phyloP scores from a whole-genome alignment of 345 rosid genomes.

The Moricandia arvensis region DNA sequence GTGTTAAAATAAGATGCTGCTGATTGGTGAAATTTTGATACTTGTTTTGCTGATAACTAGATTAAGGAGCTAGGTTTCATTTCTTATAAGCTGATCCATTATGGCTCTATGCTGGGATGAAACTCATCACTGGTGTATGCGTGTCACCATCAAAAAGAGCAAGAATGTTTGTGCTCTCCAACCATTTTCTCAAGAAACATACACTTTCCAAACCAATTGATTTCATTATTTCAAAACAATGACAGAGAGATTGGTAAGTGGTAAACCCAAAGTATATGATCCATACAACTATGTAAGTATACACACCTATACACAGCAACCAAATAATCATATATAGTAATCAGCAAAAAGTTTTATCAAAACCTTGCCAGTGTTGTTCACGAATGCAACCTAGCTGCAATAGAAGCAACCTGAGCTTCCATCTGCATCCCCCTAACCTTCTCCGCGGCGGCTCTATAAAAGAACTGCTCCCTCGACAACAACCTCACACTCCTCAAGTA shows the following conservation, averaged over 20 bases:
- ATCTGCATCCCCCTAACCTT: constrained; percentile 76
- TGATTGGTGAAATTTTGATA: constrained; percentile 1
- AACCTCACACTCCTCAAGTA: constrained; percentile 84
- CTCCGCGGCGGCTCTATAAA: constrained; percentile 70
- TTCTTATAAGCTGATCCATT: neutral
- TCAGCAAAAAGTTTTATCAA: neutral
- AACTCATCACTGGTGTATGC: constrained; percentile 72
- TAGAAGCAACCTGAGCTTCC: constrained; percentile 85
- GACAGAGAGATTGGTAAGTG: constrained; percentile 7
- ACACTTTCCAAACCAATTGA: neutral
- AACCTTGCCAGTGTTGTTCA: neutral
- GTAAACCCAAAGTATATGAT: neutral
- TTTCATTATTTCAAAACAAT: neutral
- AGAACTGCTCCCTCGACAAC: constrained; percentile 92
- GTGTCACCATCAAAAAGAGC: constrained; percentile 77
- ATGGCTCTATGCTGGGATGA: constrained; percentile 69
- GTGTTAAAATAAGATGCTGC: neutral
- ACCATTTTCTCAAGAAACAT: neutral
- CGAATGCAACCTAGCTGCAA: constrained; percentile 62
- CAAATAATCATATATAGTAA: neutral
- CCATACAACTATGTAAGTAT: neutral
- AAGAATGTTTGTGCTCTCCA: constrained; percentile 54
- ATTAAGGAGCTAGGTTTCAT: neutral
- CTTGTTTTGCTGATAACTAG: neutral
- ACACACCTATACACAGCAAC: neutral